phyloP scores from a whole-genome alignment of 495 filamentous ascomycete species.

The Pyrenula aspistea region DNA sequence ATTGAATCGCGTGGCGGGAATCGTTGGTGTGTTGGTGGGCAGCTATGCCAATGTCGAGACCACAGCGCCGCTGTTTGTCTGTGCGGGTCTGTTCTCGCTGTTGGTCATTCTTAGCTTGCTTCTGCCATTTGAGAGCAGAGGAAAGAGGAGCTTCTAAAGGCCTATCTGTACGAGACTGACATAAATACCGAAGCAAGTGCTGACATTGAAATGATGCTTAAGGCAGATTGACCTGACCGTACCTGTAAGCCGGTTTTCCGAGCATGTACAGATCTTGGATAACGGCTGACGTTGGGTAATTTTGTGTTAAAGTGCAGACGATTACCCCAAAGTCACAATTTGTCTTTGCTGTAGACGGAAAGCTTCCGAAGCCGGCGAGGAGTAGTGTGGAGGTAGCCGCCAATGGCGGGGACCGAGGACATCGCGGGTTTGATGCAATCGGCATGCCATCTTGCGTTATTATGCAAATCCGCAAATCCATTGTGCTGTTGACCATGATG shows the following conservation, averaged over 20 bases:
- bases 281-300: too few relatives aligned
- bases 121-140: slow-evolving; percentile 22
- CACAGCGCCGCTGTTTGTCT: slow-evolving; percentile 25
- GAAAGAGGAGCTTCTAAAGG: slow-evolving; percentile 9
- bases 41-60: slow-evolving; percentile 24
- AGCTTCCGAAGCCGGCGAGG: background rate
- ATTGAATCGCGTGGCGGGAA: slow-evolving; percentile 25
- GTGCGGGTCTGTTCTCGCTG: slow-evolving; percentile 21
- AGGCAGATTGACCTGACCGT: too few relatives aligned
- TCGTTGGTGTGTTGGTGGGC: slow-evolving; percentile 23
- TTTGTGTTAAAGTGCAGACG: background rate
- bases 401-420: background rate
- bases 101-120: slow-evolving; percentile 21
- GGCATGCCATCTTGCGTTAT: background rate
- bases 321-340: background rate
- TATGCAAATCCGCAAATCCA: background rate
- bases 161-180: slow-evolving; percentile 1
- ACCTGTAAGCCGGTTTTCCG: too few relatives aligned
- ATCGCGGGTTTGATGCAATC: background rate
- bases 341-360: background rate
- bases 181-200: background rate
- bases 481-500: background rate
- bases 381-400: background rate
- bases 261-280: too few relatives aligned
- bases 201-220: background rate